Conservation (phyloP, 1,139 yeast genomes). For the Debaryomycetaceae sp. region DNA sequence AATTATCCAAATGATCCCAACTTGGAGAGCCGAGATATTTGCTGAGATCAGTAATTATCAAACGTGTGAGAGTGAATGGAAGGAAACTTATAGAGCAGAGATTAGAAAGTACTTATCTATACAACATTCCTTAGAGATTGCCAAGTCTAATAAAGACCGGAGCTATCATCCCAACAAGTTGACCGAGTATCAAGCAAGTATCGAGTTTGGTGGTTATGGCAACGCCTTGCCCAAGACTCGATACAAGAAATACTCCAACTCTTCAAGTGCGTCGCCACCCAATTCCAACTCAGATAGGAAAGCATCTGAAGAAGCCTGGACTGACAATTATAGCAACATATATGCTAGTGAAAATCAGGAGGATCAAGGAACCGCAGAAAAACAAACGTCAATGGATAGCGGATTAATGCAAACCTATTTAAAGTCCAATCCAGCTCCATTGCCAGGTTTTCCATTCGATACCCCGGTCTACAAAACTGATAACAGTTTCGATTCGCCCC, state of each 20-base stretch:
- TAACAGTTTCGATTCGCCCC: slow-evolving; percentile 4
- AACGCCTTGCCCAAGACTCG: slow-evolving; percentile 33
- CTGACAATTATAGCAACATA: slow-evolving; percentile 22
- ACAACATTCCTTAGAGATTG: slow-evolving; percentile 30
- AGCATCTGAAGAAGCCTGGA: slow-evolving; percentile 10
- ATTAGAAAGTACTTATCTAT: slow-evolving; percentile 29
- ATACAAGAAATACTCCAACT: slow-evolving; percentile 1
- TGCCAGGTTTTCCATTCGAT: slow-evolving; percentile 18
- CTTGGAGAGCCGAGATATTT: slow-evolving; percentile 35
- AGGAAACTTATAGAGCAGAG: slow-evolving; percentile 25
- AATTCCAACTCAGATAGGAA: slow-evolving; percentile 4
- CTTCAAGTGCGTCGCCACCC: slow-evolving; percentile 2
- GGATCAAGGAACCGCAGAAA: neutral
- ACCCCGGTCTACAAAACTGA: slow-evolving; percentile 15
- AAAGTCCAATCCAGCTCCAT: neutral
- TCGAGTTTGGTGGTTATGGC: slow-evolving; percentile 40
- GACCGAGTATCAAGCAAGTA: slow-evolving; percentile 38
- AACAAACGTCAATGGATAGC: neutral
- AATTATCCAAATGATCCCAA: slow-evolving; percentile 26
- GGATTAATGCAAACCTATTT: neutral
- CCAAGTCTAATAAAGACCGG: slow-evolving; percentile 23
- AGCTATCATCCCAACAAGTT: slow-evolving; percentile 32
- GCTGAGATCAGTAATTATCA: slow-evolving; percentile 26
- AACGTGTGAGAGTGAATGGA: slow-evolving; percentile 35
- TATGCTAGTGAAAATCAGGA: slow-evolving; percentile 15